Conservation (phyloP, 2,329 filamentous ascomycete species). For the Trichocomaceae sp. region DNA sequence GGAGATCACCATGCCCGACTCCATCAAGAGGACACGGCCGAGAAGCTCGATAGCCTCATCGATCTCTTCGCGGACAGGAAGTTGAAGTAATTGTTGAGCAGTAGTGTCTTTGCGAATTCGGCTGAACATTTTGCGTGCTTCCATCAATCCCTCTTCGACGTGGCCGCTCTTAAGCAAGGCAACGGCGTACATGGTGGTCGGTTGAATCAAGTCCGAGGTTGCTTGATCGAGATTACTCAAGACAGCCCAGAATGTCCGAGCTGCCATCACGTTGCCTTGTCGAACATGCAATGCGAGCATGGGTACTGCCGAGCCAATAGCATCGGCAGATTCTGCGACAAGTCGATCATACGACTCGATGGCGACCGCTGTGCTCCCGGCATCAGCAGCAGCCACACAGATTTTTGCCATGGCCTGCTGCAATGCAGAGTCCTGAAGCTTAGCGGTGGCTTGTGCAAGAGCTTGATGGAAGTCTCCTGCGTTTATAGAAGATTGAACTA, state of each 20-base stretch:
- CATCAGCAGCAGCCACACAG: conserved; percentile 72
- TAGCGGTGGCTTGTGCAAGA: conserved; percentile 60
- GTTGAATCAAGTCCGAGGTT: conserved; percentile 67
- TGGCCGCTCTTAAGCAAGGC: conserved; percentile 81
- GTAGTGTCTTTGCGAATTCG: conserved; percentile 62
- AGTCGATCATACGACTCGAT: conserved; percentile 59
- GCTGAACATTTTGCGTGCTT: conserved; percentile 80
- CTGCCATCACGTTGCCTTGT: conserved; percentile 68
- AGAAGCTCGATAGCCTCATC: conserved; percentile 76
- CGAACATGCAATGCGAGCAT: conserved; percentile 83
- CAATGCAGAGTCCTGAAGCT: conserved; percentile 53
- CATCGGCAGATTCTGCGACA: conserved; percentile 45
- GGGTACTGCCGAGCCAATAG: conserved; percentile 61
- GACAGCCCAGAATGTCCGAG: conserved; percentile 73
- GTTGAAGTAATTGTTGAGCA: conserved; percentile 42
- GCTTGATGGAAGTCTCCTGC: conserved; percentile 66
- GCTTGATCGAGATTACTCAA: conserved; percentile 55
- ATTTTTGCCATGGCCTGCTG: conserved; percentile 64
- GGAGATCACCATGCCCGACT: conserved; percentile 46
- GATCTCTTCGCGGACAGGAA: conserved; percentile 67
- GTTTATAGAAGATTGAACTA: conserved; percentile 71
- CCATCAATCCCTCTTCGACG: conserved; percentile 69
- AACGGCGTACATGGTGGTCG: conserved; percentile 82
- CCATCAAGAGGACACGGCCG: conserved; percentile 48
- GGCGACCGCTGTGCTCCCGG: conserved; percentile 63